Evolutionary conservation across 441 rosid genomes (phyloP).

Genomic region (Metrosideros polymorpha): DNA sequence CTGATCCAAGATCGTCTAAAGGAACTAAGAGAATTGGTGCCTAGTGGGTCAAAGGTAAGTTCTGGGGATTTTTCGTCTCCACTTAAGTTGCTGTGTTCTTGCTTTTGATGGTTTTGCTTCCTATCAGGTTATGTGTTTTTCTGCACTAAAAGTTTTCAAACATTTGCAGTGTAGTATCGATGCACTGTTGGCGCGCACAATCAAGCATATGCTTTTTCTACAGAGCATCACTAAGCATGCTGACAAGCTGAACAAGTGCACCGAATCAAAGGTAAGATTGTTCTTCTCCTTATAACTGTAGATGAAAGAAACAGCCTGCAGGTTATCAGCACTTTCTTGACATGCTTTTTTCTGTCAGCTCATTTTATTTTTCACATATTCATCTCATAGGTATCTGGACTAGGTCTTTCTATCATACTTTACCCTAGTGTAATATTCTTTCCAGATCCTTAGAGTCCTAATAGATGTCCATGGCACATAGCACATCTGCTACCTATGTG

Average conservation of each 20-base stretch:
- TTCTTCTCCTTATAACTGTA: neutral
- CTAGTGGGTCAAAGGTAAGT: constrained; percentile 91
- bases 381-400: neutral
- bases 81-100: neutral
- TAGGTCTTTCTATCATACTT: neutral
- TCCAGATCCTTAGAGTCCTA: neutral
- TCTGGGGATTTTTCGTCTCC: constrained; percentile 4
- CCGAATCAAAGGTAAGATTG: constrained; percentile 52
- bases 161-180: constrained; percentile 89
- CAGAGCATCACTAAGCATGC: constrained; percentile 84
- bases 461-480: neutral
- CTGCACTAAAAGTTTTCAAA: constrained; percentile 22
- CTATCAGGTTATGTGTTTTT: neutral
- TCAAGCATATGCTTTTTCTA: constrained; percentile 86
- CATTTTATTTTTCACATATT: neutral
- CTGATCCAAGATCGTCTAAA: constrained; percentile 94
- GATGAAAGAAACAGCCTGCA: neutral
- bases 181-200: constrained; percentile 87
- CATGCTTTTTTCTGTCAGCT: neutral
- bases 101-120: constrained; percentile 4
- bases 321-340: neutral
- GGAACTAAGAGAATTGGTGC: constrained; percentile 93
- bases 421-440: neutral
- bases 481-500: neutral
- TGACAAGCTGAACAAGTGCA: constrained; percentile 67